A percentile compares a stretch with the other conserved stretches of the same genome.
phyloP scores from a whole-genome alignment of 176 grass and related monocot genomes.

The Musa schizocarpa region DNA sequence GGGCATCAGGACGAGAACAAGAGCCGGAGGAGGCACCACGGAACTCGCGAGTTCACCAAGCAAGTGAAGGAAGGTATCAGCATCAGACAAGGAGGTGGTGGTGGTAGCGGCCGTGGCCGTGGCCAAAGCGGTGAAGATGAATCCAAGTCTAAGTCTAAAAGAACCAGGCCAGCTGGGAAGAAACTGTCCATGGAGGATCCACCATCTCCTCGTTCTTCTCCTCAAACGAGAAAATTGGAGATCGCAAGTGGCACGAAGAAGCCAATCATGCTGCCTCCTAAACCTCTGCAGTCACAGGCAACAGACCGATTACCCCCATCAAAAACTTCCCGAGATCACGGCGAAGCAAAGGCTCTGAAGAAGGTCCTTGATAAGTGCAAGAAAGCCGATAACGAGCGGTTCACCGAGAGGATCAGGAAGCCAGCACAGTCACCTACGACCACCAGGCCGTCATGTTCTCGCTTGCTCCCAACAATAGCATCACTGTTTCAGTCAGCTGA shows the following conservation, averaged over 20 bases:
- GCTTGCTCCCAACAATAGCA: constrained; percentile 17
- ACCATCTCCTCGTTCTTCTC: neutral
- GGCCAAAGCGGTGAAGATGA: neutral
- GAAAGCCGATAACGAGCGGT: neutral
- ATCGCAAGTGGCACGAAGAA: neutral
- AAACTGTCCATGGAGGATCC: neutral
- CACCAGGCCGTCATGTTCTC: neutral
- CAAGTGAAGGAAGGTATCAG: constrained; percentile 61
- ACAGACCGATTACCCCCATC: no score
- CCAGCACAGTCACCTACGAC: neutral
- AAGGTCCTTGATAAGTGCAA: constrained; percentile 5
- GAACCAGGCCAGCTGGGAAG: constrained; percentile 15
- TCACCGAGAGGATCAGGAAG: constrained; percentile 37
- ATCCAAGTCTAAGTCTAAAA: constrained; percentile 7
- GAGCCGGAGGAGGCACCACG: constrained; percentile 36
- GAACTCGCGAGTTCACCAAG: constrained; percentile 45
- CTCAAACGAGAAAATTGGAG: neutral
- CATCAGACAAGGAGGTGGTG: constrained; percentile 28
- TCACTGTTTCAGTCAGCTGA: neutral
- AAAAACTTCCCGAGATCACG: neutral
- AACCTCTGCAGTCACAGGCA: no score
- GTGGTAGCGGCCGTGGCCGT: neutral
- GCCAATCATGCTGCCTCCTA: neutral
- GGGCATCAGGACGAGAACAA: constrained; percentile 30
- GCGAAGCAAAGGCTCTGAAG: constrained; percentile 22